Conservation (phyloP, 768 basidiomycete species). For the Mycena metata region DNA sequence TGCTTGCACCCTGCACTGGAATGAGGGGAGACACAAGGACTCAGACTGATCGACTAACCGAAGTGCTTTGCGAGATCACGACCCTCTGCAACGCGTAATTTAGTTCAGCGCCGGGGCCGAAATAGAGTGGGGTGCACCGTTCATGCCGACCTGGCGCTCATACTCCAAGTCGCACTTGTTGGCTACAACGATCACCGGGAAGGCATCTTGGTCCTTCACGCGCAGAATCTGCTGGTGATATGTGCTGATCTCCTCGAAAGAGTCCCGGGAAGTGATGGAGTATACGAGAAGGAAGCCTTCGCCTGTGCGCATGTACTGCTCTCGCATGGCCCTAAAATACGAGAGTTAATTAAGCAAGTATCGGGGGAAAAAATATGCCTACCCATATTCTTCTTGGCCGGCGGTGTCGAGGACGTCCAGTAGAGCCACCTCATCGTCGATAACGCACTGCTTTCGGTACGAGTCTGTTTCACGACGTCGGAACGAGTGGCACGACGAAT, state of each 20-base stretch:
- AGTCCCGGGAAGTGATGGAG: slow-evolving; percentile 95
- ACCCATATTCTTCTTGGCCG: slow-evolving; percentile 99
- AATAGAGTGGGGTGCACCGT: slow-evolving; percentile 65
- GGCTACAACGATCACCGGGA: slow-evolving; percentile 95
- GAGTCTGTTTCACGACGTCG: slow-evolving; percentile 74
- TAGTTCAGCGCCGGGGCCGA: neutral
- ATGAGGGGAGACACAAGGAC: no score
- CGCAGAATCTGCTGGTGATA: slow-evolving; percentile 97
- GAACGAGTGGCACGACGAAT: neutral
- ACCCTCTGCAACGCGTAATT: slow-evolving; percentile 80
- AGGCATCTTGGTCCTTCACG: slow-evolving; percentile 95
- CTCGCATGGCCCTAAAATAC: slow-evolving; percentile 90
- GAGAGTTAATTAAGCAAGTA: neutral
- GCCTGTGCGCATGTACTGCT: slow-evolving; percentile 99
- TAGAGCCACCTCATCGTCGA: slow-evolving; percentile 97
- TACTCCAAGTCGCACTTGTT: slow-evolving; percentile 98
- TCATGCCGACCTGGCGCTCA: slow-evolving; percentile 95
- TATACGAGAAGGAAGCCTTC: slow-evolving; percentile 99
- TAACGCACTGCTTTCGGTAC: slow-evolving; percentile 96
- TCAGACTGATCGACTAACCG: slow-evolving; percentile 48
- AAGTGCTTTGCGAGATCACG: slow-evolving; percentile 96
- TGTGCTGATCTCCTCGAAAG: slow-evolving; percentile 95
- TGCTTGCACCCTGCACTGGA: slow-evolving; percentile 72
- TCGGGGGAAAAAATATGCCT: slow-evolving; percentile 46
- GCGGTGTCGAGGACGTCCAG: slow-evolving; percentile 98